Evolutionary conservation across 1,284 basidiomycete genomes (phyloP).

Genomic region (Naganishia liquefaciens): DNA sequence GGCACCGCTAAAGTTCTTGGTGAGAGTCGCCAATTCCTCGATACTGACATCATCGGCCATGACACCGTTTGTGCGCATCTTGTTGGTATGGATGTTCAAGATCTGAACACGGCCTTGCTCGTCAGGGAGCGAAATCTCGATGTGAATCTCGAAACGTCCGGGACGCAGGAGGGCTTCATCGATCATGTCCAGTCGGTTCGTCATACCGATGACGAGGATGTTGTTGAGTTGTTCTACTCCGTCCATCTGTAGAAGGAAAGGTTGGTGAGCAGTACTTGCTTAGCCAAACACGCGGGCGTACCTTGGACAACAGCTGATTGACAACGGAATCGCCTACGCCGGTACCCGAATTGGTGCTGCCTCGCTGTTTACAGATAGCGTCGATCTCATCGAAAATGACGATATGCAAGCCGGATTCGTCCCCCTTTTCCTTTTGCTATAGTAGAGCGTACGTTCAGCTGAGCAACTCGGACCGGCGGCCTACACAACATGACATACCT

Average conservation of each 20-base stretch:
- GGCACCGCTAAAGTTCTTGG: conserved; percentile 98
- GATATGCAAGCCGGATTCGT: conserved; percentile 96
- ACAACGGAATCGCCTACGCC: conserved; percentile 98
- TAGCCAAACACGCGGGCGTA: conserved; percentile 43
- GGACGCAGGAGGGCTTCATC: conserved; percentile 97
- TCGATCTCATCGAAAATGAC: conserved; percentile 99
- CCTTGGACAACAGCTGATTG: conserved; percentile 97
- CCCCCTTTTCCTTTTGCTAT: conserved; percentile 96
- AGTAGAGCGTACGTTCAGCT: conserved; percentile 19
- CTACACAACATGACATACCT: conserved; percentile 59
- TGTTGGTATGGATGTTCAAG: conserved; percentile 89
- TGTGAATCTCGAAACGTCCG: conserved; percentile 98
- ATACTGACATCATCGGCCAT: conserved; percentile 89
- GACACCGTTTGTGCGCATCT: conserved; percentile 89
- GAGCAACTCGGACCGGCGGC: background rate
- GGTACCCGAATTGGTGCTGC: conserved; percentile 80
- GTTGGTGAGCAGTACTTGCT: background rate
- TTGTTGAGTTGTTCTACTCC: conserved; percentile 99
- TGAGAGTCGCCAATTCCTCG: conserved; percentile 74
- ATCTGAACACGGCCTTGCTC: conserved; percentile 92
- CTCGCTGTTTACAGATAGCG: conserved; percentile 98
- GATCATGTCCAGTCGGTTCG: conserved; percentile 98
- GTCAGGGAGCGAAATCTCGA: conserved; percentile 98
- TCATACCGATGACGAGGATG: conserved; percentile 99
- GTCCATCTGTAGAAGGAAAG: conserved; percentile 72